A percentile compares a stretch with the other conserved stretches of the same genome.
Evolutionary conservation across 176 grass and related monocot genomes (phyloP).

Genomic region (Oropetium thomaeum): DNA sequence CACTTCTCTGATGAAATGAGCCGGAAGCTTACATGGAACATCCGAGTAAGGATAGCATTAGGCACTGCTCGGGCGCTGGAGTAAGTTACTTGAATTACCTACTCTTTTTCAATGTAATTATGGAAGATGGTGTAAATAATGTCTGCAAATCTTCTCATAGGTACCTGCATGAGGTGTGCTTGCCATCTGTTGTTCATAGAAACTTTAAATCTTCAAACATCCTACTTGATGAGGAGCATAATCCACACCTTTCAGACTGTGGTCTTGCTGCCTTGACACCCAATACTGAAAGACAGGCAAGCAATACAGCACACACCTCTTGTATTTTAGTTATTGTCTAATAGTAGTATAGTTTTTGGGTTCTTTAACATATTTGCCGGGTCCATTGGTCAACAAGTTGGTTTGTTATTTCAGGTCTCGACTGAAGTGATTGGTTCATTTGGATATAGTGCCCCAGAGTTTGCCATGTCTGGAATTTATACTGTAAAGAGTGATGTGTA

Average conservation of each 20-base stretch:
- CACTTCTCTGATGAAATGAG: constrained; percentile 79
- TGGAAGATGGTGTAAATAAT: constrained; percentile 5
- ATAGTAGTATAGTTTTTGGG: constrained; percentile 9
- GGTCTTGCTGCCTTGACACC: constrained; percentile 87
- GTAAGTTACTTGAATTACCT: constrained; percentile 54
- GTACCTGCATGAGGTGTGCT: constrained; percentile 97
- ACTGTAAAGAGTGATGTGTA: constrained; percentile 98
- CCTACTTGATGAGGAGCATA: constrained; percentile 94
- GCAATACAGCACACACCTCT: neutral
- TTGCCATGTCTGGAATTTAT: constrained; percentile 95
- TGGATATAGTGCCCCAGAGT: constrained; percentile 98
- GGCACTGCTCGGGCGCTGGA: constrained; percentile 89
- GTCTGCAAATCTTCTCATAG: constrained; percentile 31
- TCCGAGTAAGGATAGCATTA: constrained; percentile 71
- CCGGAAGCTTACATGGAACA: constrained; percentile 88
- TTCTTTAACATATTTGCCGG: constrained; percentile 16
- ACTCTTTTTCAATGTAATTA: constrained; percentile 19
- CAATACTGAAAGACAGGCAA: constrained; percentile 89
- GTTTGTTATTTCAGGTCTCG: constrained; percentile 52
- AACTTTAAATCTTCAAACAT: constrained; percentile 97
- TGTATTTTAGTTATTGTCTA: neutral
- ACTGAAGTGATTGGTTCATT: constrained; percentile 91
- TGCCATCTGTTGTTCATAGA: constrained; percentile 88
- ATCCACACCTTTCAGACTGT: constrained; percentile 92
- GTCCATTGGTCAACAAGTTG: constrained; percentile 22